Evolutionary conservation across 2,329 filamentous ascomycete species (phyloP).

Genomic region (Colletotrichum sidae): DNA sequence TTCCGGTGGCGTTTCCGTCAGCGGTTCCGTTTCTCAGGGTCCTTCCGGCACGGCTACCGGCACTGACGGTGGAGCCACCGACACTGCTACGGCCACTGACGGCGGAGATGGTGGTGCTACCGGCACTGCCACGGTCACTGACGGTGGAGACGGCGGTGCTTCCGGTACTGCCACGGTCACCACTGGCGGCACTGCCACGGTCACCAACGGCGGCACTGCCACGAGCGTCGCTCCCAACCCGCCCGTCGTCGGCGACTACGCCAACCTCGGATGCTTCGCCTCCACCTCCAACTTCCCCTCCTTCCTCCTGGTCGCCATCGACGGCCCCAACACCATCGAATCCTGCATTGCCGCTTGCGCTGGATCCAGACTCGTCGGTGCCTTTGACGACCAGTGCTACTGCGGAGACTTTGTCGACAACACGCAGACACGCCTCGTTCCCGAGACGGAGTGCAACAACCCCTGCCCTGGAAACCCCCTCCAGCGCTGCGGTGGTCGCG

Average conservation of each 20-base stretch:
- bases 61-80: not conserved
- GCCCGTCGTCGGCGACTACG: conserved; percentile 38
- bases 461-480: conserved; percentile 43
- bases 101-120: not conserved
- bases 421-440: conserved; percentile 23
- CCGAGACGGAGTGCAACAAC: conserved; percentile 41
- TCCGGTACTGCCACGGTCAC: not conserved
- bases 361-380: conserved; percentile 42
- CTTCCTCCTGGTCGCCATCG: conserved; percentile 37
- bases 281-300: conserved; percentile 40
- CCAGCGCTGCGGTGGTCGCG: conserved; percentile 44
- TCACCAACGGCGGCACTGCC: not conserved
- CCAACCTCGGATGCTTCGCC: conserved; percentile 43
- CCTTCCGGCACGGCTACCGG: not conserved
- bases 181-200: not conserved
- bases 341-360: conserved; percentile 42
- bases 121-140: not conserved
- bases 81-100: not conserved
- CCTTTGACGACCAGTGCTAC: conserved; percentile 44
- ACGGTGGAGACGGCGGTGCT: not conserved
- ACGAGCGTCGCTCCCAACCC: conserved; percentile 36
- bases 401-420: conserved; percentile 42
- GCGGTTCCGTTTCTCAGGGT: not conserved
- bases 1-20: not conserved
- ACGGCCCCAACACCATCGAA: conserved; percentile 43